These are phyloP conservation scores for Thalassiosira ordinaria DNA, from an alignment of 352 stramenopile genomes.

Conservation along the genomic window DNA sequence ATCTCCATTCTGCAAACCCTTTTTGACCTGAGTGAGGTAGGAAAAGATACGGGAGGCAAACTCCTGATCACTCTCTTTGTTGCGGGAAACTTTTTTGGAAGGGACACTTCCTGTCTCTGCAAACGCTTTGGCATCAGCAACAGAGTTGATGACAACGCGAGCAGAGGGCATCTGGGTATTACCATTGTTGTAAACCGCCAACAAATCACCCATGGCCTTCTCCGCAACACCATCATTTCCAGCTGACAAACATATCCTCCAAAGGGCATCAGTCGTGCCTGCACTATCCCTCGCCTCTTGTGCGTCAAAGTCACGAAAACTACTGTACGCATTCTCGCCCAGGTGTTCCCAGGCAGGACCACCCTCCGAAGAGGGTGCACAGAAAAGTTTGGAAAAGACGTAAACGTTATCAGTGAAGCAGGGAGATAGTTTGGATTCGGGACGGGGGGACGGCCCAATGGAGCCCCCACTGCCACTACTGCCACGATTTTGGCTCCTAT, in stretches of 20 bases:
- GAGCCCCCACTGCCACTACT: not conserved
- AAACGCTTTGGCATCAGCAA: not conserved
- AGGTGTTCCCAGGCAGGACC: conserved; percentile 68
- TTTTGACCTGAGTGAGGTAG: conserved; percentile 72
- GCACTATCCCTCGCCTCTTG: conserved; percentile 17
- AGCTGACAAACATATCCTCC: conserved; percentile 80
- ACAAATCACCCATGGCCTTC: conserved; percentile 81
- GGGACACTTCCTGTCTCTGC: not conserved
- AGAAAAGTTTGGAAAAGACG: conserved; percentile 83
- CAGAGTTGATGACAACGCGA: not conserved
- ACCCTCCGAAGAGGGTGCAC: conserved; percentile 32
- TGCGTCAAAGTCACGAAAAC: conserved; percentile 70
- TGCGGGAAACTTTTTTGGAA: conserved; percentile 13
- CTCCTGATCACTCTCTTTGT: conserved; percentile 35
- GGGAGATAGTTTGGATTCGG: conserved; percentile 58
- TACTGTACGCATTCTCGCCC: conserved; percentile 68
- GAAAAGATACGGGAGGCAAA: conserved; percentile 83
- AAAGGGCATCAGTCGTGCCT: conserved; percentile 78
- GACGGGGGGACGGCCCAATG: not conserved
- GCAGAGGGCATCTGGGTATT: not conserved
- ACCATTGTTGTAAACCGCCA: conserved; percentile 69
- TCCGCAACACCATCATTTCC: conserved; percentile 74
- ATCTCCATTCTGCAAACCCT: conserved; percentile 60
- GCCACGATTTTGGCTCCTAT: not conserved
- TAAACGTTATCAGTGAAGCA: conserved; percentile 73